Base-by-base conservation (phyloP, 768 basidiomycete species). In the Dendrothele bispora region DNA sequence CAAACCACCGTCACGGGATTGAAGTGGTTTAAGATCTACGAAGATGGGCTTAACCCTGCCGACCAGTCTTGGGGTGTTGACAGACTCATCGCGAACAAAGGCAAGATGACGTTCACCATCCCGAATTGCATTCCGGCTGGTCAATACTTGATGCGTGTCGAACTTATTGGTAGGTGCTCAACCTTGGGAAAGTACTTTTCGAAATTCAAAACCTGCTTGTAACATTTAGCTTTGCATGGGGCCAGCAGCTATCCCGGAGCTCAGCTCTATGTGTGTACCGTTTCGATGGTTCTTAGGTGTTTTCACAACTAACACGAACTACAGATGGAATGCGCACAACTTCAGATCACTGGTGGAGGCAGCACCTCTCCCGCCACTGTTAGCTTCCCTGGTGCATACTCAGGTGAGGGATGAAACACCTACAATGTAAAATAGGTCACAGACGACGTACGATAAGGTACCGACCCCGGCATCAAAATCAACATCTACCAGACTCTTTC, bases 11-110 rank as follows among this genome's bases (percentile, higher is more conserved):
- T 74, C 5, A 74, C 49, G 55, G 72, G 72, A 25, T 60, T 75
- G 4, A 55, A 70, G 43, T 75, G 75, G 75, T 76, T 76, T 67
- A 77, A 74, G 62, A 71, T 73, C 37, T 70, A 59, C 48, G 62
- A 75, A 51, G 54, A 43, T 36, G 68, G 68, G 15, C 61, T 63
- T 36, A 54, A 55, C 30, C 48, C 53, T 15, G 51, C 59, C 15
- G 58, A 53, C 48, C 57, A 64, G 22, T 52, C 55, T 24, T 77
- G 75, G 74, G 75, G 61, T 21, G 68, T 70, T 14, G 70, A 75
- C 59, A 55, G 62, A 3, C 59, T 77, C 38, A 69, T 72, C 48
- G 56, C 67, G 22, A 72, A 72, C 58, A 69, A 71, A 49, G 75
- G 75, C 21, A 71, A 71, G 43, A 68, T 66, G 17, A 68, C 65